Evolutionary conservation across 306 rosid species (phyloP), one percentile per base, ranked within the genome.

Genomic region (Rubus idaeus): DNA sequence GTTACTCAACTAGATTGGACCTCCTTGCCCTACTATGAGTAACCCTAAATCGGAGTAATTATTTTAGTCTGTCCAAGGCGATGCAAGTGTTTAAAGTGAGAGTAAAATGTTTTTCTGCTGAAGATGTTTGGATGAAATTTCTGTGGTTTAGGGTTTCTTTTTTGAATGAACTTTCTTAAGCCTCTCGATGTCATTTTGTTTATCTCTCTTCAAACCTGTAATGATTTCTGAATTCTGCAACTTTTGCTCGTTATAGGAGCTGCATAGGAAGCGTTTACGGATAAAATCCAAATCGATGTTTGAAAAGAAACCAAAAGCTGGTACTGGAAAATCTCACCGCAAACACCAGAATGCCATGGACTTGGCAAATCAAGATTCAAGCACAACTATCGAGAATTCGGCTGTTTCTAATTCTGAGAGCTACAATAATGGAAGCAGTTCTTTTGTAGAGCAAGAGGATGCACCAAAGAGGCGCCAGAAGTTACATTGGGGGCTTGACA

Each of bases 401-500:
- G 70, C 57, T 75, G 17, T 75, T 18, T 50, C 23, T 57, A 50
- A 65, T 37, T 53, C 75, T 44, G 80, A 82, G 62, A 84, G 8
- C 45, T 71, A 55, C 79, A 71, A 81, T 68, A 37, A 37, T 56
- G 51, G 42, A 61, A 77, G 61, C 47, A 62, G 73, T 50, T 84
- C 84, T 53, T 37, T 66, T 21, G 41, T 68, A 21, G 64, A 64
- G 63, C 80, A 75, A 61, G 86, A 84, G 45, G 67, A 64, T 56
- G 68, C 68, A 44, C 74, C 86, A 84, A 88, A 81, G 80, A 86
- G 85, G 86, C 86, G 46, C 47, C 84, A 81, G 75, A 92, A 88
- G 70, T 81, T 92, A 78, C 88, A 92, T 78, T 92, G 97, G 96
- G 97, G 97, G 89, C 95, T 91, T 42, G 97, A 89, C 78, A 84